A percentile compares a stretch with the other conserved stretches of the same genome.
Evolutionary conservation across 2,329 filamentous ascomycete species (phyloP).

Genomic region (Aspergillus pseudotamarii): DNA sequence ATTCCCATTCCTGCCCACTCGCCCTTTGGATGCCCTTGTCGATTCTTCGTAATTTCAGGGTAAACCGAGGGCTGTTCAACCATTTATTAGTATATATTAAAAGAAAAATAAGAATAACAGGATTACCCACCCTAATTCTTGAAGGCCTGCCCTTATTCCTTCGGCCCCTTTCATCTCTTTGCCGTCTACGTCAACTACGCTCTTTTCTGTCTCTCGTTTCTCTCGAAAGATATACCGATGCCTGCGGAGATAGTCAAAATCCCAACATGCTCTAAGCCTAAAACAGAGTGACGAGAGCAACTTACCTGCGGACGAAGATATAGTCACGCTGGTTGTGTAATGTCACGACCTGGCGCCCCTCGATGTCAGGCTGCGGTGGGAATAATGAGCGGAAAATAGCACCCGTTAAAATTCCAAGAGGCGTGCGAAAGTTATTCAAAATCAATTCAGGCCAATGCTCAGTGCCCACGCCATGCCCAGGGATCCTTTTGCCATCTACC

Average conservation of each 20-base stretch:
- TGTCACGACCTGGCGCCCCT: conserved; percentile 86
- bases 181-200: conserved; percentile 77
- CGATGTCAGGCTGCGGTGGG: conserved; percentile 78
- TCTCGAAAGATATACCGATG: conserved; percentile 94
- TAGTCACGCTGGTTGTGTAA: conserved; percentile 95
- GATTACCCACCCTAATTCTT: conserved; percentile 69
- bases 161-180: conserved; percentile 83
- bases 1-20: conserved; percentile 88
- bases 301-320: conserved; percentile 73
- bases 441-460: conserved; percentile 88
- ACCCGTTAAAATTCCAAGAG: conserved; percentile 83
- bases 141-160: conserved; percentile 80
- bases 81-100: not conserved
- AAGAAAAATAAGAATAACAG: not conserved
- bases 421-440: conserved; percentile 93
- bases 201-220: conserved; percentile 83
- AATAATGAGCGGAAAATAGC: conserved; percentile 80
- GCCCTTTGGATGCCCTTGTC: conserved; percentile 83
- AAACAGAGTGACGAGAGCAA: not conserved
- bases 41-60: conserved; percentile 84
- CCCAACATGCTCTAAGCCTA: not conserved
- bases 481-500: conserved; percentile 83
- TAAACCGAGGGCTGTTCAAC: conserved; percentile 65
- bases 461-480: conserved; percentile 87
- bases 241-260: conserved; percentile 36